A percentile compares a stretch with the other conserved stretches of the same genome.
Conservation (phyloP, 208 protist genomes). For the Acanthamoeba sp. region DNA sequence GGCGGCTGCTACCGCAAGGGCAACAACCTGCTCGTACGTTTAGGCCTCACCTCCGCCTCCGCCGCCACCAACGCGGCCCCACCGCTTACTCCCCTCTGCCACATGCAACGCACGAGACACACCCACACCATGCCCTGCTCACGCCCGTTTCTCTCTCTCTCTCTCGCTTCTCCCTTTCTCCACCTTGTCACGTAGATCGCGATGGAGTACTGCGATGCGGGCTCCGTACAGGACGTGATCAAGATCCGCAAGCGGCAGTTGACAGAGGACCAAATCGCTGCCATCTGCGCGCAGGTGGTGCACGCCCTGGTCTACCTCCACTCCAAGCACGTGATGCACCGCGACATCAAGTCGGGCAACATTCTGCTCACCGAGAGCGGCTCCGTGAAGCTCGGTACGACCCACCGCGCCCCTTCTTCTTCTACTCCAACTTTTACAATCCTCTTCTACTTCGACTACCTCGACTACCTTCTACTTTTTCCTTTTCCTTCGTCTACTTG, state of each 20-base stretch:
- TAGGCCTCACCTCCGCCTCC: too few relatives aligned
- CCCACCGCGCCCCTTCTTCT: not conserved
- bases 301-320: slow-evolving; percentile 79
- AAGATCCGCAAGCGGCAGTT: slow-evolving; percentile 79
- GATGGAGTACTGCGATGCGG: slow-evolving; percentile 89
- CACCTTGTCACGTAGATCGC: slow-evolving; percentile 82
- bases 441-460: too few relatives aligned
- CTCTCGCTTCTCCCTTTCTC: not conserved
- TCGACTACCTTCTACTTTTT: too few relatives aligned
- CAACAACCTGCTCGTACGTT: slow-evolving; percentile 39
- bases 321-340: slow-evolving; percentile 81
- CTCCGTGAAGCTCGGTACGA: slow-evolving; percentile 76
- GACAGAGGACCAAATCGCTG: slow-evolving; percentile 82
- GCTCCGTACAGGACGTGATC: slow-evolving; percentile 87
- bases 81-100: too few relatives aligned
- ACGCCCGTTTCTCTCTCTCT: not conserved
- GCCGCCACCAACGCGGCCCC: too few relatives aligned
- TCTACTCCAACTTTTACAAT: not conserved
- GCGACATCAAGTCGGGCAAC: slow-evolving; percentile 85
- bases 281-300: slow-evolving; percentile 82
- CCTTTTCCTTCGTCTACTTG: too few relatives aligned
- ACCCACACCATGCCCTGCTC: too few relatives aligned
- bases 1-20: slow-evolving; percentile 67
- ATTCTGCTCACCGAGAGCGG: slow-evolving; percentile 72
- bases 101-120: too few relatives aligned